phyloP scores from a whole-genome alignment of 108 stramenopile species.

The Bacterosira constricta region DNA sequence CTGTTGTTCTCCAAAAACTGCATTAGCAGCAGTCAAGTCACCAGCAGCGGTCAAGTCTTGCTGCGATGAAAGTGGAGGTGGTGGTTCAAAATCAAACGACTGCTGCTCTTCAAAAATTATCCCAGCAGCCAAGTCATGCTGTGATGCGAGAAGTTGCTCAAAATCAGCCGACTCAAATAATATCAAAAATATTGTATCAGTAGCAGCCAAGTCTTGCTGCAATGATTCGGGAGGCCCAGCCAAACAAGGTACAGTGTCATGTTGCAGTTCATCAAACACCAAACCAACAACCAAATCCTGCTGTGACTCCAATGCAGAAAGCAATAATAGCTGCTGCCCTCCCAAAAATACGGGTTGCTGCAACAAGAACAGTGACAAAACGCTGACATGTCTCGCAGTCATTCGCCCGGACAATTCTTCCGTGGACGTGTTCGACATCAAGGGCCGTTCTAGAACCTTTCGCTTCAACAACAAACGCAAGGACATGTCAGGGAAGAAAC shows the following conservation, averaged over 20 bases:
- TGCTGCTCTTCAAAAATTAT: neutral
- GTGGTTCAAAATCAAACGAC: no score
- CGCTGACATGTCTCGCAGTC: constrained; percentile 27
- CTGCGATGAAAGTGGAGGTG: no score
- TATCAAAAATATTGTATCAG: neutral
- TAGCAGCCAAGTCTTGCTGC: neutral
- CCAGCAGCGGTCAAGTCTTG: no score
- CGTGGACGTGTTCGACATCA: constrained; percentile 34
- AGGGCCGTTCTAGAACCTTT: constrained; percentile 25
- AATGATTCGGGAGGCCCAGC: neutral
- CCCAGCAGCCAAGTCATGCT: neutral
- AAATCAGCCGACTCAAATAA: neutral
- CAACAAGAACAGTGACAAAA: neutral
- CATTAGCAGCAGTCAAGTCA: no score
- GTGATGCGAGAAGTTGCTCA: neutral
- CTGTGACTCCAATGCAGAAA: neutral
- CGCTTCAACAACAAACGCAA: constrained; percentile 4
- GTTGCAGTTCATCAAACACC: neutral
- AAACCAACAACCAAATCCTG: neutral
- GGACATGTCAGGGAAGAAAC: neutral
- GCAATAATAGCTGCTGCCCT: no score
- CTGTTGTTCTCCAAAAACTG: neutral
- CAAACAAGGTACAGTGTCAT: neutral
- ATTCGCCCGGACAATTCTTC: constrained; percentile 17
- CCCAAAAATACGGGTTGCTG: neutral